Conservation (phyloP, 2,329 filamentous ascomycete species). For the Colletotrichum gloeosporioides region DNA sequence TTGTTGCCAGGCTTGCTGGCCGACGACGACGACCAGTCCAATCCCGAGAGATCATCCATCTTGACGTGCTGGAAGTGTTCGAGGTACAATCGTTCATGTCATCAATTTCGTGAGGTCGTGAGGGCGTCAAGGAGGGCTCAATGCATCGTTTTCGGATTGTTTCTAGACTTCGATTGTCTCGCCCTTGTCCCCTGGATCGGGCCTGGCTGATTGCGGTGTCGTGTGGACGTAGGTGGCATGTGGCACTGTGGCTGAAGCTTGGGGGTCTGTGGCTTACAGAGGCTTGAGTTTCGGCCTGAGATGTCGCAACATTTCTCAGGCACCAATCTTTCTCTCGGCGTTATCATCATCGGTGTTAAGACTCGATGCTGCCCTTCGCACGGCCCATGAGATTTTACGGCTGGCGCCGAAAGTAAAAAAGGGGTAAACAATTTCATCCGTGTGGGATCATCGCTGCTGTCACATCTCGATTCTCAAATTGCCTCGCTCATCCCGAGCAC, state of each 20-base stretch:
- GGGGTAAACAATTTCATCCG: neutral
- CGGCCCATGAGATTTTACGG: neutral
- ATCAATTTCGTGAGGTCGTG: constrained; percentile 22
- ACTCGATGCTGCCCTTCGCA: neutral
- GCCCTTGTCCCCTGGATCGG: neutral
- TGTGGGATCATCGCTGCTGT: neutral
- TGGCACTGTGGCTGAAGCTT: constrained; percentile 21
- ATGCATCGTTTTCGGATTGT: constrained; percentile 19
- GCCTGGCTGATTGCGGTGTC: constrained; percentile 17
- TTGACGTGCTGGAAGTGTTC: constrained; percentile 22
- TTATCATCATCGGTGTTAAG: neutral
- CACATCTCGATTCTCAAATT: neutral
- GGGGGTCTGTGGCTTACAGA: neutral
- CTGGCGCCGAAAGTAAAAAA: constrained; percentile 7
- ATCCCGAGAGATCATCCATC: constrained; percentile 68
- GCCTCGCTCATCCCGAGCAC: neutral
- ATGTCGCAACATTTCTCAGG: neutral
- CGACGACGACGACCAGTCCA: constrained; percentile 60
- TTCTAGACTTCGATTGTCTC: neutral
- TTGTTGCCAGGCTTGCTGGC: constrained; percentile 42
- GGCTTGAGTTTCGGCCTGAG: neutral
- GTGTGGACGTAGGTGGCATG: constrained; percentile 14
- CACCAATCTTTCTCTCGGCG: neutral
- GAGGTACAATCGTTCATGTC: constrained; percentile 11
- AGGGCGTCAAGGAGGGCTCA: constrained; percentile 8